Conservation (phyloP, 805 yeast genomes). For the Ogataea pini region DNA sequence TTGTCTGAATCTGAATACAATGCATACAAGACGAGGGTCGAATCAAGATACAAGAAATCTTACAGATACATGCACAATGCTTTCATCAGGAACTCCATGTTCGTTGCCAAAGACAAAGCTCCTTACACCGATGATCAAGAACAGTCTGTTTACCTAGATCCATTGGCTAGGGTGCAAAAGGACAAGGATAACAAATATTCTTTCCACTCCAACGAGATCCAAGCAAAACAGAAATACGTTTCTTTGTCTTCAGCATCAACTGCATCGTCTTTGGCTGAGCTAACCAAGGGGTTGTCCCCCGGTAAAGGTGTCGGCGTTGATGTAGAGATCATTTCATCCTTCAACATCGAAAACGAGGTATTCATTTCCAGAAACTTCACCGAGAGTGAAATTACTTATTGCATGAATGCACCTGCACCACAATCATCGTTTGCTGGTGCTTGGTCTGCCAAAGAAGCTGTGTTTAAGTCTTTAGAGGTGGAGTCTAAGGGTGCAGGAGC, state of each 20-base stretch:
- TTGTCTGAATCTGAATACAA: slow-evolving; percentile 72
- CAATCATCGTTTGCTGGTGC: slow-evolving; percentile 94
- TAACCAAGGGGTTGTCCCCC: slow-evolving; percentile 50
- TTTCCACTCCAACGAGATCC: slow-evolving; percentile 53
- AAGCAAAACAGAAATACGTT: slow-evolving; percentile 44
- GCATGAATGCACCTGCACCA: slow-evolving; percentile 70
- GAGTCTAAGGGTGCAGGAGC: slow-evolving; percentile 95
- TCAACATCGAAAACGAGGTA: slow-evolving; percentile 86
- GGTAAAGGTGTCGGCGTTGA: slow-evolving; percentile 91
- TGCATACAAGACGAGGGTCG: slow-evolving; percentile 68
- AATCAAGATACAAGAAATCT: slow-evolving; percentile 81
- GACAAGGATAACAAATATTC: slow-evolving; percentile 41
- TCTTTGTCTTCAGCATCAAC: slow-evolving; percentile 55
- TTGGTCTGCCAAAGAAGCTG: slow-evolving; percentile 99
- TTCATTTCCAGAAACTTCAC: slow-evolving; percentile 94
- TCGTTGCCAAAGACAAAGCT: slow-evolving; percentile 88
- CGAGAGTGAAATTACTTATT: slow-evolving; percentile 72
- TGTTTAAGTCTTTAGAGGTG: slow-evolving; percentile 91
- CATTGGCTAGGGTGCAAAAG: slow-evolving; percentile 73
- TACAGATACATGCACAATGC: slow-evolving; percentile 96
- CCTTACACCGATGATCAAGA: slow-evolving; percentile 92
- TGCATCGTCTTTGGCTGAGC: slow-evolving; percentile 56
- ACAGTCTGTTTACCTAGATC: slow-evolving; percentile 90
- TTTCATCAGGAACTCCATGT: slow-evolving; percentile 84
- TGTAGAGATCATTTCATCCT: slow-evolving; percentile 81